A percentile compares a stretch with the other conserved stretches of the same genome.
phyloP scores from a whole-genome alignment of 208 protist species.

The Herpetomonas muscarum region DNA sequence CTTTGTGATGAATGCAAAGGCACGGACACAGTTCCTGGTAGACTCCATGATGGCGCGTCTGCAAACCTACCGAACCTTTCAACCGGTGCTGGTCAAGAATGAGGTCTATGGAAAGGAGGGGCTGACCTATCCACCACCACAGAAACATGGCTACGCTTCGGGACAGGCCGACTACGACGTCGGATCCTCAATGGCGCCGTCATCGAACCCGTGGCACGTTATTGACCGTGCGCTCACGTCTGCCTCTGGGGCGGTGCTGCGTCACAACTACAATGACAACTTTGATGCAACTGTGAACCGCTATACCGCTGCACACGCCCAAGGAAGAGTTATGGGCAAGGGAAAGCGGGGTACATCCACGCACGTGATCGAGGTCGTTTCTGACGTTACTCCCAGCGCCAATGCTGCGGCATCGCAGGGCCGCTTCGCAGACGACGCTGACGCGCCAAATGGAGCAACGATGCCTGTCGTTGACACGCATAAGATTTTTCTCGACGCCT shows the following conservation, averaged over 20 bases:
- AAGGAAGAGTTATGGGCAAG: too few species aligned
- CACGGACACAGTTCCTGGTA: conserved; percentile 24
- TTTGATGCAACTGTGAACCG: conserved; percentile 13
- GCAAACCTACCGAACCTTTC: conserved; percentile 61
- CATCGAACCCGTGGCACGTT: neutral
- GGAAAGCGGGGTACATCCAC: too few species aligned
- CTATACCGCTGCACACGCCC: neutral
- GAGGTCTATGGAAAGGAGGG: conserved; percentile 5
- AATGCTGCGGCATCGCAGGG: too few species aligned
- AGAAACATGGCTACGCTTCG: conserved; percentile 1
- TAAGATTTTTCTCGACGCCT: conserved; percentile 19
- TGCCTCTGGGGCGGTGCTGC: conserved; percentile 12
- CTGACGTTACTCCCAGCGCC: too few species aligned
- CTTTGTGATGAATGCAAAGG: conserved; percentile 27
- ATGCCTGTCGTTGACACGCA: neutral
- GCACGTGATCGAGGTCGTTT: too few species aligned
- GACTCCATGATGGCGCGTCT: conserved; percentile 46
- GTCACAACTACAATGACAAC: conserved; percentile 38
- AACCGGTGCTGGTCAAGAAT: conserved; percentile 37
- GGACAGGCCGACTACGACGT: neutral
- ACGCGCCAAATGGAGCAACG: too few species aligned
- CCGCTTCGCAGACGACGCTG: too few species aligned
- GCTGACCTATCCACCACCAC: conserved; percentile 8
- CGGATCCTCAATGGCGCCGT: too few species aligned
- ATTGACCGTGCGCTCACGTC: neutral